Evolutionary conservation across 345 rosid genomes (phyloP).

Genomic region (Anacardium occidentale): DNA sequence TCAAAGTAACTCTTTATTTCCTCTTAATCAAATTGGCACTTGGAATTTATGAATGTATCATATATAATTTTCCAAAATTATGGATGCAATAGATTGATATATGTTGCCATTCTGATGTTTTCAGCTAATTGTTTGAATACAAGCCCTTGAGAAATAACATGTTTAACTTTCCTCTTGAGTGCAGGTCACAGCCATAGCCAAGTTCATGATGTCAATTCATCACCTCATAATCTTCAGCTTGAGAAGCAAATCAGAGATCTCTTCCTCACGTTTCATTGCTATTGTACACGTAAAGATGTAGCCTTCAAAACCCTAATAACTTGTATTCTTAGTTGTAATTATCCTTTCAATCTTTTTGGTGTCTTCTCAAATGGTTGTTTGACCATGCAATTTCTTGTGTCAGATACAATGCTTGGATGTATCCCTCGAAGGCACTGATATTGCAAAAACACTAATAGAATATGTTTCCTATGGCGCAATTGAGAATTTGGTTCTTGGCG

Average conservation of each 20-base stretch:
- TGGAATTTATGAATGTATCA: not conserved
- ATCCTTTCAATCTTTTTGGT: not conserved
- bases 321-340: not conserved
- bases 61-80: too few relatives aligned
- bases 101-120: not conserved
- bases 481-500: constrained; percentile 77
- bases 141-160: not conserved
- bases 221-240: constrained; percentile 31
- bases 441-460: constrained; percentile 66
- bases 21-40: not conserved
- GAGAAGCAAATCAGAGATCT: constrained; percentile 58
- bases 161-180: not conserved
- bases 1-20: constrained; percentile 23
- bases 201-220: constrained; percentile 11
- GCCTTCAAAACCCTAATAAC: not conserved
- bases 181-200: constrained; percentile 26
- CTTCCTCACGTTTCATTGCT: constrained; percentile 81
- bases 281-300: constrained; percentile 85
- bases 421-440: constrained; percentile 58
- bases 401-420: constrained; percentile 71
- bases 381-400: not conserved
- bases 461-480: constrained; percentile 66
- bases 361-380: not conserved
- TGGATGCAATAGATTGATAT: not conserved
- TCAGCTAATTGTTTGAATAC: not conserved